Conservation (phyloP, 1,139 yeast species). For the Yamadazyma triangularis region DNA sequence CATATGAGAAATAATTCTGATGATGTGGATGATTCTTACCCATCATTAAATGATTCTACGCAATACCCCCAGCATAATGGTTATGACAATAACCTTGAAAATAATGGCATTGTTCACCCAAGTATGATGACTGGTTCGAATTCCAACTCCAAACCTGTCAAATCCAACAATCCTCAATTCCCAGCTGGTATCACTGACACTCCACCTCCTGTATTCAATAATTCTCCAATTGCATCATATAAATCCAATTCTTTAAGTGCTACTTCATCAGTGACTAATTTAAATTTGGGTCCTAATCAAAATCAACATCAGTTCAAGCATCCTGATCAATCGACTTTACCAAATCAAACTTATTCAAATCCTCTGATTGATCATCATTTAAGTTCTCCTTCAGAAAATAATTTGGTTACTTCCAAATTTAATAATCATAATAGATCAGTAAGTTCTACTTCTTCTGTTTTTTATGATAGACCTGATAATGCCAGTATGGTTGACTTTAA, state of each 20-base stretch:
- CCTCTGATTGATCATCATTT: background rate
- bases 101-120: background rate
- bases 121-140: too few relatives aligned
- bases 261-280: constrained; percentile 37
- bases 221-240: constrained; percentile 18
- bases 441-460: constrained; percentile 37
- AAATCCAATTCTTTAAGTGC: constrained; percentile 30
- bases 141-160: background rate
- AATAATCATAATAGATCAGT: constrained; percentile 34
- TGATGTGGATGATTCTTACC: too few relatives aligned
- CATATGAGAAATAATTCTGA: too few relatives aligned
- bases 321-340: too few relatives aligned
- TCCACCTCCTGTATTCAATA: constrained; percentile 14
- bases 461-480: constrained; percentile 32
- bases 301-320: too few relatives aligned
- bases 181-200: constrained; percentile 12
- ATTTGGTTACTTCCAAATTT: constrained; percentile 18
- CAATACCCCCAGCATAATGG: background rate
- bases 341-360: too few relatives aligned
- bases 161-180: constrained; percentile 6
- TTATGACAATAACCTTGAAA: too few relatives aligned
- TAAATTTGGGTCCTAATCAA: constrained; percentile 18
- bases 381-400: constrained; percentile 28
- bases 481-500: constrained; percentile 36
- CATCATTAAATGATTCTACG: background rate